phyloP scores from a whole-genome alignment of 352 stramenopile species.

The Pythium periplocum region DNA sequence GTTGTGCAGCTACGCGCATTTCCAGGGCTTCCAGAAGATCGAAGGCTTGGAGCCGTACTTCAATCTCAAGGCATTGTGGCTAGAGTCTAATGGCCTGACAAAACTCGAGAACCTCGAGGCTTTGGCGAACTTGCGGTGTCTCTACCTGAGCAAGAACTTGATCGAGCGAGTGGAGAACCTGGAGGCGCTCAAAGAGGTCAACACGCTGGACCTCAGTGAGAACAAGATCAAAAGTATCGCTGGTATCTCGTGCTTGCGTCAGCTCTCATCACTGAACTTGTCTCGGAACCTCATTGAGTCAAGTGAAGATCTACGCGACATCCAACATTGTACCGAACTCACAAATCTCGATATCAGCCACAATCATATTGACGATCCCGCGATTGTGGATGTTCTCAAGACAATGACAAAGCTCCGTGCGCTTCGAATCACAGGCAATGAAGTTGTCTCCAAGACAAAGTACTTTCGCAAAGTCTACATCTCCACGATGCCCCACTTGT shows the following conservation, averaged over 20 bases:
- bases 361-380: constrained; percentile 86
- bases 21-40: constrained; percentile 92
- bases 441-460: constrained; percentile 85
- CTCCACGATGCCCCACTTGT: constrained; percentile 68
- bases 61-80: constrained; percentile 92
- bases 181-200: constrained; percentile 62
- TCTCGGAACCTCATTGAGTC: constrained; percentile 85
- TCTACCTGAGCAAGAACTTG: constrained; percentile 94
- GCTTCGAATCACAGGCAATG: constrained; percentile 85
- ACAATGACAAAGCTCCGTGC: constrained; percentile 74
- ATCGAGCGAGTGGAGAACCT: constrained; percentile 79
- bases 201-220: constrained; percentile 91
- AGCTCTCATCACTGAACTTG: constrained; percentile 87
- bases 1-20: constrained; percentile 73
- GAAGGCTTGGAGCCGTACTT: constrained; percentile 93
- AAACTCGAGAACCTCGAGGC: constrained; percentile 78
- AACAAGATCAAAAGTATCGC: constrained; percentile 86
- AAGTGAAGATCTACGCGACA: constrained; percentile 62
- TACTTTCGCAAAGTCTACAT: constrained; percentile 94
- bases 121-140: constrained; percentile 78
- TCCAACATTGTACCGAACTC: constrained; percentile 65
- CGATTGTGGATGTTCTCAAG: constrained; percentile 76
- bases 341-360: constrained; percentile 91
- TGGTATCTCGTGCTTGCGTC: constrained; percentile 69
- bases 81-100: constrained; percentile 92